These are phyloP conservation scores for Fusarium palustre DNA, from an alignment of 2,329 filamentous ascomycete species.

Conservation along the genomic window DNA sequence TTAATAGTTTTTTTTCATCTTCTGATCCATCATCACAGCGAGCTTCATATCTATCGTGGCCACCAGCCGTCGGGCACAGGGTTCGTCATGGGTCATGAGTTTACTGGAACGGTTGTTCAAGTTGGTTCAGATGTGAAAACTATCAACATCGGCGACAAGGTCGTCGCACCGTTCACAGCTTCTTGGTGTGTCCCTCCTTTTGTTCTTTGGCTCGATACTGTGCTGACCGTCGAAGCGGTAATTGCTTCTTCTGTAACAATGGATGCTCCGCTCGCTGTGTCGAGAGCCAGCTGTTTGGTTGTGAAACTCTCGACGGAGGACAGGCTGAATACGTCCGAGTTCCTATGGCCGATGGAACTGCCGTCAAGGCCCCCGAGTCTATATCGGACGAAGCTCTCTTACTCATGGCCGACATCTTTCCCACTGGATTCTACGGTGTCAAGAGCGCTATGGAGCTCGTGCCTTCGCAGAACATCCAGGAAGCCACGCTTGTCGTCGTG, in stretches of 20 bases:
- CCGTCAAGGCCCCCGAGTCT: constrained; percentile 74
- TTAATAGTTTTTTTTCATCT: not conserved
- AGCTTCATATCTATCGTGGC: constrained; percentile 88
- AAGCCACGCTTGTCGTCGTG: constrained; percentile 79
- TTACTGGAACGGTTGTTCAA: constrained; percentile 80
- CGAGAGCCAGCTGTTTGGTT: constrained; percentile 78
- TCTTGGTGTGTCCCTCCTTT: constrained; percentile 69
- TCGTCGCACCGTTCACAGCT: constrained; percentile 86
- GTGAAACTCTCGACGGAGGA: constrained; percentile 74
- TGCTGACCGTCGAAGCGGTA: constrained; percentile 48
- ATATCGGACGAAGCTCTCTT: constrained; percentile 81
- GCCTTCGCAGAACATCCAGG: constrained; percentile 48
- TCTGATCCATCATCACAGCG: constrained; percentile 61
- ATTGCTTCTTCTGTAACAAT: constrained; percentile 87
- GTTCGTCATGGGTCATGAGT: constrained; percentile 85
- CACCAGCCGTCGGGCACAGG: constrained; percentile 76
- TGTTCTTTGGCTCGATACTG: not conserved
- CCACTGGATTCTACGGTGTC: constrained; percentile 86
- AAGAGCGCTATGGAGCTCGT: constrained; percentile 79
- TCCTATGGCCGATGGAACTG: constrained; percentile 82
- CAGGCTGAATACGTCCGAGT: constrained; percentile 87
- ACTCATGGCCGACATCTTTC: constrained; percentile 94
- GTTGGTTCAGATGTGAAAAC: constrained; percentile 75
- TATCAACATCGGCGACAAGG: constrained; percentile 78
- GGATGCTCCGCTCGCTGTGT: constrained; percentile 82